Conservation (phyloP, 2,329 filamentous ascomycete species). For the Fusarium sp. region DNA sequence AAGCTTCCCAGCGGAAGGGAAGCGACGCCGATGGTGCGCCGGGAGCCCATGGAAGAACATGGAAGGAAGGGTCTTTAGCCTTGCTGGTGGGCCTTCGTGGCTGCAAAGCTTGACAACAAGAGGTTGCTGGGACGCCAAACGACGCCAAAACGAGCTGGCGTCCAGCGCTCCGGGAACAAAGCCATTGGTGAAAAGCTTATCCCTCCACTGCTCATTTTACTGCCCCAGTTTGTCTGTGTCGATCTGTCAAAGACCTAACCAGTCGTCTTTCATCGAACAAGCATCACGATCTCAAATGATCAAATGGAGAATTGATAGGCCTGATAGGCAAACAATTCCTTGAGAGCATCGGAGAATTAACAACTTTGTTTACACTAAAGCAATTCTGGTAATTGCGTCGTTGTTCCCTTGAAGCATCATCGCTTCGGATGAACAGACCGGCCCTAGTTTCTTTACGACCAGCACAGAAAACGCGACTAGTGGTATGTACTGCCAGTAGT, state of each 20-base stretch:
- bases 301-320: slow-evolving; percentile 6
- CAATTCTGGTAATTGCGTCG: slow-evolving; percentile 6
- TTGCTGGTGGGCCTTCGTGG: slow-evolving; percentile 28
- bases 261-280: slow-evolving; percentile 28
- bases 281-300: slow-evolving; percentile 35
- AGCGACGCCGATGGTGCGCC: slow-evolving; percentile 40
- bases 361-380: neutral
- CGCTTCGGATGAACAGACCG: slow-evolving; percentile 12
- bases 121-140: slow-evolving; percentile 27
- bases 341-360: neutral
- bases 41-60: slow-evolving; percentile 44
- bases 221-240: slow-evolving; percentile 24
- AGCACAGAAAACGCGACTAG: slow-evolving; percentile 9
- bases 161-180: slow-evolving; percentile 40
- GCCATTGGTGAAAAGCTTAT: slow-evolving; percentile 40
- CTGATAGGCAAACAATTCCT: slow-evolving; percentile 16
- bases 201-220: slow-evolving; percentile 42
- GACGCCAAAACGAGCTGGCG: slow-evolving; percentile 34
- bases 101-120: slow-evolving; percentile 28
- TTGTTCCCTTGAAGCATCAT: slow-evolving; percentile 3
- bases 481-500: slow-evolving; percentile 28
- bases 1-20: slow-evolving; percentile 46
- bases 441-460: slow-evolving; percentile 15
- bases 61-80: slow-evolving; percentile 46
- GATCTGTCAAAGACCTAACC: slow-evolving; percentile 32